Conservation (phyloP, 2,329 filamentous ascomycete species). For the Stromatinia cepivora region DNA sequence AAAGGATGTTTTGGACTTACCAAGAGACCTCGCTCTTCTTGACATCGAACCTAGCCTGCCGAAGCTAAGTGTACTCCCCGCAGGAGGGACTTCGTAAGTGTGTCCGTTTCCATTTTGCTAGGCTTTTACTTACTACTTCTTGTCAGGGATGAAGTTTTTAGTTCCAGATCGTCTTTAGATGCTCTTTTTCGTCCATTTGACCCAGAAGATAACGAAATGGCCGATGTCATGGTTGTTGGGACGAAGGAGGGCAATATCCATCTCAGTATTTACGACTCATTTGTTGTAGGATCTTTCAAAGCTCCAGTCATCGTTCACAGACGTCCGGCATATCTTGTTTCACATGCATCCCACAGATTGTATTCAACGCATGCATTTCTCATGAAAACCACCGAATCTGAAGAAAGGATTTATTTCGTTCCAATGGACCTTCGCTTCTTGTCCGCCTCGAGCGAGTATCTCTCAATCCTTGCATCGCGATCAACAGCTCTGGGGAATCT, state of each 20-base stretch:
- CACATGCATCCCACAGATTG: conserved; percentile 70
- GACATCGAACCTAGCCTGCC: conserved; percentile 76
- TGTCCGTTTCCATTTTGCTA: conserved; percentile 2
- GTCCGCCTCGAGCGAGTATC: conserved; percentile 72
- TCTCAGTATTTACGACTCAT: conserved; percentile 82
- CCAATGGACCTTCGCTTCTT: conserved; percentile 85
- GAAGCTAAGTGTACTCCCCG: conserved; percentile 70
- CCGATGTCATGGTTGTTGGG: conserved; percentile 76
- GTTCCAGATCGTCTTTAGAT: conserved; percentile 41
- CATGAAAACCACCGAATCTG: conserved; percentile 49
- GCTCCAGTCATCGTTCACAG: conserved; percentile 43
- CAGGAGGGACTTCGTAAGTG: conserved; percentile 62
- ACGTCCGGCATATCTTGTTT: conserved; percentile 43
- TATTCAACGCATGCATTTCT: conserved; percentile 77
- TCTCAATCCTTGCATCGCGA: conserved; percentile 83
- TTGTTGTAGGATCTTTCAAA: conserved; percentile 69
- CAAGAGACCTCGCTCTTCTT: conserved; percentile 69
- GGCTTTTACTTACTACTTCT: conserved; percentile 4
- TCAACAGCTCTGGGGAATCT: conserved; percentile 85
- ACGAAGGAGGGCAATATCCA: conserved; percentile 71
- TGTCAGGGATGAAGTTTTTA: conserved; percentile 42
- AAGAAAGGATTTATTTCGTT: conserved; percentile 57
- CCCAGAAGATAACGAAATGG: conserved; percentile 67
- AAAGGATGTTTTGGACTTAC: conserved; percentile 53
- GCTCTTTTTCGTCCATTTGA: conserved; percentile 43